phyloP scores from a whole-genome alignment of 2,329 filamentous ascomycete genomes.

The Scortechinia acanthostroma region DNA sequence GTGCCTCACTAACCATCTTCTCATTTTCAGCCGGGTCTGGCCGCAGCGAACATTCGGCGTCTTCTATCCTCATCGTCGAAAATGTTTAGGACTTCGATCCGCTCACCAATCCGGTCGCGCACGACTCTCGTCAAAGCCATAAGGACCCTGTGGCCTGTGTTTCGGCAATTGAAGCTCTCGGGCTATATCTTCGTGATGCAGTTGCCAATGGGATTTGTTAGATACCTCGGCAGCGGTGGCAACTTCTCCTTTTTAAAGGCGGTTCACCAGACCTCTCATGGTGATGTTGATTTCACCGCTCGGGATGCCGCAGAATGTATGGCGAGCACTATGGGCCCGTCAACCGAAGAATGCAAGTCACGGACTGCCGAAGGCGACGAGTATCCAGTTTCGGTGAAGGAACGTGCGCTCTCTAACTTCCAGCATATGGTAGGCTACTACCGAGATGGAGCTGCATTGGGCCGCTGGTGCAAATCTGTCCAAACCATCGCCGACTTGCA shows the following conservation, averaged over 20 bases:
- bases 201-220: constrained; percentile 33
- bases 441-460: constrained; percentile 33
- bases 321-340: constrained; percentile 41
- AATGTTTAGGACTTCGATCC: neutral
- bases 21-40: neutral
- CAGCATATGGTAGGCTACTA: constrained; percentile 42
- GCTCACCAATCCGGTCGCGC: neutral
- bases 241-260: constrained; percentile 35
- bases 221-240: constrained; percentile 33
- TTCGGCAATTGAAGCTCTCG: constrained; percentile 36
- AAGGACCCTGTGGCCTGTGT: constrained; percentile 27
- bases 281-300: constrained; percentile 18
- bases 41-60: neutral
- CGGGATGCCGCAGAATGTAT: constrained; percentile 32
- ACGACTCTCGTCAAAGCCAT: neutral
- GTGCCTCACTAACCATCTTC: neutral
- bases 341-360: constrained; percentile 28
- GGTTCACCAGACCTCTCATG: constrained; percentile 26
- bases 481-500: constrained; percentile 35
- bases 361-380: constrained; percentile 14
- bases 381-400: constrained; percentile 29
- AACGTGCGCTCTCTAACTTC: constrained; percentile 29
- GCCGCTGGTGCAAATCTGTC: constrained; percentile 39
- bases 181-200: constrained; percentile 47
- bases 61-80: neutral